A percentile compares a stretch with the other conserved stretches of the same genome.
These are phyloP conservation scores for Candida tetrigidarum DNA, from an alignment of 1,139 yeast genomes.

Conservation along the genomic window DNA sequence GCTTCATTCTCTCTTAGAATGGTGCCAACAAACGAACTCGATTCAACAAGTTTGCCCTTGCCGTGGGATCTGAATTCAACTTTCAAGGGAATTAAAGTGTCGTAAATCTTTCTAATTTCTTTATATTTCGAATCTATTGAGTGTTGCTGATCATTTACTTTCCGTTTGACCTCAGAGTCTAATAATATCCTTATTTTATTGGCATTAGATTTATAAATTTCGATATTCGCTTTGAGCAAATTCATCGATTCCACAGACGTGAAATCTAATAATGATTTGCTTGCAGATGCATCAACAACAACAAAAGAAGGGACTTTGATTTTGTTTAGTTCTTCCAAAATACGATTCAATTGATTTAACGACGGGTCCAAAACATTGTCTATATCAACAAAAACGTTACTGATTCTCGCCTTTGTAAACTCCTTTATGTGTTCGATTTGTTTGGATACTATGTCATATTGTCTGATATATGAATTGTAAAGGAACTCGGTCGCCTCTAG, in stretches of 20 bases:
- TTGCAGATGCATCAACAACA: constrained; percentile 15
- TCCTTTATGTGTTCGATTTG: constrained; percentile 7
- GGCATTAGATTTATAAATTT: constrained; percentile 32
- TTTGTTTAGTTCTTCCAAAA: constrained; percentile 27
- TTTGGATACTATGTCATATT: constrained; percentile 19
- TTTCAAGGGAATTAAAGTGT: constrained; percentile 26
- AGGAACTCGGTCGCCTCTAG: constrained; percentile 27
- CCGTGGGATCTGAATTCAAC: constrained; percentile 18
- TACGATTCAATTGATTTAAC: constrained; percentile 28
- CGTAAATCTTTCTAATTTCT: constrained; percentile 25
- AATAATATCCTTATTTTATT: constrained; percentile 26
- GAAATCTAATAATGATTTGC: constrained; percentile 28
- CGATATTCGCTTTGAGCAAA: constrained; percentile 29
- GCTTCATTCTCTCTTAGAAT: constrained; percentile 46
- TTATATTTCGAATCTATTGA: constrained; percentile 21
- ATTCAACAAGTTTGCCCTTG: constrained; percentile 18
- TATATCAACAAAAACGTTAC: constrained; percentile 11
- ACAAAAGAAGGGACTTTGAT: constrained; percentile 36
- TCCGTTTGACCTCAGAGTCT: constrained; percentile 21
- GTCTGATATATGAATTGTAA: constrained; percentile 22
- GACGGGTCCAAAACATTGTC: constrained; percentile 23
- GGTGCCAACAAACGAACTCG: constrained; percentile 22
- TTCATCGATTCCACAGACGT: constrained; percentile 40
- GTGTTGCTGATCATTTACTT: constrained; percentile 21
- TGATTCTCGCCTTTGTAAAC: constrained; percentile 6